Percentiles rank a stretch among this genome's conserved stretches.
Conservation (phyloP, 352 stramenopile species). For the Globisporangium camurandrum region DNA sequence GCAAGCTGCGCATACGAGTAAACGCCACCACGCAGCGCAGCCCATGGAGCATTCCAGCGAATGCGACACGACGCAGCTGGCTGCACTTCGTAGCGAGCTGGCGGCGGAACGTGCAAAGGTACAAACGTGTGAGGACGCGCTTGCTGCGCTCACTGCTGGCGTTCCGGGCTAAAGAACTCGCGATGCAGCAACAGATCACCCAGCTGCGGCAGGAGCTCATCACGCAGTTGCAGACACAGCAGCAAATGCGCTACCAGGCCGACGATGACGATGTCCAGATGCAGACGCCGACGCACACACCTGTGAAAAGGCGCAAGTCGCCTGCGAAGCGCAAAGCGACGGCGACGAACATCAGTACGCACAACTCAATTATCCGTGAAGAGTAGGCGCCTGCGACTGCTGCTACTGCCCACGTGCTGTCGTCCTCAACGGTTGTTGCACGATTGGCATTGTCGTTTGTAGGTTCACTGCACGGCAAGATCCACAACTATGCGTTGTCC, state of each 20-base stretch:
- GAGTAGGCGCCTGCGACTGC: constrained; percentile 5
- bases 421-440: constrained; percentile 25
- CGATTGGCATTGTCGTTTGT: constrained; percentile 42
- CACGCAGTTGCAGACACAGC: constrained; percentile 8
- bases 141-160: constrained; percentile 45
- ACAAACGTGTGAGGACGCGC: constrained; percentile 38
- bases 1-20: constrained; percentile 22
- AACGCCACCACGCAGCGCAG: constrained; percentile 33
- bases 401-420: too few relatives aligned
- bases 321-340: constrained; percentile 29
- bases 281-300: constrained; percentile 18
- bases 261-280: constrained; percentile 25
- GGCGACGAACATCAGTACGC: constrained; percentile 27
- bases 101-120: constrained; percentile 43
- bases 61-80: too few relatives aligned
- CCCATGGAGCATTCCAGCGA: too few relatives aligned
- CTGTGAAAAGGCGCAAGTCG: too few relatives aligned
- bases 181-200: constrained; percentile 60
- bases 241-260: constrained; percentile 26
- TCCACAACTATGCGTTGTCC: constrained; percentile 33
- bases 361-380: constrained; percentile 27
- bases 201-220: constrained; percentile 41
- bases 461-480: constrained; percentile 39
- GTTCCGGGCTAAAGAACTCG: constrained; percentile 60
- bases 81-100: background rate